Evolutionary conservation across 2,329 filamentous ascomycete genomes (phyloP).

Genomic region (Grosmannia huntii): DNA sequence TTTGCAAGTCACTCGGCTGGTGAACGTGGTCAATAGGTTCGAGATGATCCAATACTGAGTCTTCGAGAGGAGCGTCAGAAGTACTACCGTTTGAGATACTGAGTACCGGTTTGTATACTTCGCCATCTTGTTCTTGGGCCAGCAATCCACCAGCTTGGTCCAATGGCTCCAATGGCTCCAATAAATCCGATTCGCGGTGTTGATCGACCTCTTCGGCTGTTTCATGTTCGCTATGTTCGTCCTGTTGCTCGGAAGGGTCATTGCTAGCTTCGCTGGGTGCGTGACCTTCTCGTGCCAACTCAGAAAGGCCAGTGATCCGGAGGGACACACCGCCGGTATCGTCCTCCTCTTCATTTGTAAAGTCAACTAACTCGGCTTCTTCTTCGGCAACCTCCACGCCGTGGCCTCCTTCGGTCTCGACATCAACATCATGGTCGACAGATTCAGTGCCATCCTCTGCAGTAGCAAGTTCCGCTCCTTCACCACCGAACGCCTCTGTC

Average conservation of each 20-base stretch:
- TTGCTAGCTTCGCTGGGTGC: neutral
- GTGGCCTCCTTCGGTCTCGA: neutral
- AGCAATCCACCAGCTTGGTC: neutral
- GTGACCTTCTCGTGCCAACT: neutral
- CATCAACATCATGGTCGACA: neutral
- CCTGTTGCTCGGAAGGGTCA: neutral
- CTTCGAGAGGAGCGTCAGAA: neutral
- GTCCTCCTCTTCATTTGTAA: slow-evolving; percentile 7
- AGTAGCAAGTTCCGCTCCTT: neutral
- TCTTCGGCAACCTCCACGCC: neutral
- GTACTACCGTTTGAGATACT: neutral
- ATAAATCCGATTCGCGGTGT: slow-evolving; percentile 6
- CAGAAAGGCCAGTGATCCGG: neutral
- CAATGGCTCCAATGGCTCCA: slow-evolving; percentile 4
- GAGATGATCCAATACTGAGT: slow-evolving; percentile 2
- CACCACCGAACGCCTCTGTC: neutral
- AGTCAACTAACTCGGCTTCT: slow-evolving; percentile 3
- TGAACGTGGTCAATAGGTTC: neutral
- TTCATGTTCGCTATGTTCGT: neutral
- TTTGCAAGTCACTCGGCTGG: neutral
- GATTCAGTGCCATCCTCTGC: neutral
- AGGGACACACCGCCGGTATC: slow-evolving; percentile 7
- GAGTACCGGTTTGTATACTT: neutral
- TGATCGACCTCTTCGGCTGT: neutral
- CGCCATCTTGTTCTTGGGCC: slow-evolving; percentile 4